Evolutionary conservation across 2,329 filamentous ascomycete species (phyloP).

Genomic region (Botryotinia calthae): DNA sequence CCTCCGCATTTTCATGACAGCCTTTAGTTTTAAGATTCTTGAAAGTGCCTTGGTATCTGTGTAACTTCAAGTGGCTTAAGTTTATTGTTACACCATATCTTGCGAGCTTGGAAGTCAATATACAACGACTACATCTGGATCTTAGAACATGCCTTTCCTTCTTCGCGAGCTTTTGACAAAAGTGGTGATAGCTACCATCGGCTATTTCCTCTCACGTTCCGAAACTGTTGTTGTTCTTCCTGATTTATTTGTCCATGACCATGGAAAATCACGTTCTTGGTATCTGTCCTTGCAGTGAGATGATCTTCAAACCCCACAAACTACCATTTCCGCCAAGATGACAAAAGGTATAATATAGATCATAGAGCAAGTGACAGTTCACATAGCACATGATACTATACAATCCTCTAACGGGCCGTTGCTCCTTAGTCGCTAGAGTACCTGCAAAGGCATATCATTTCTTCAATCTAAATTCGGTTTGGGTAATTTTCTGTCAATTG

Average conservation of each 20-base stretch:
- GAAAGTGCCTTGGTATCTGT: neutral
- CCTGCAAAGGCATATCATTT: neutral
- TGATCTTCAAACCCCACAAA: neutral
- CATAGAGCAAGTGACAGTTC: constrained; percentile 14
- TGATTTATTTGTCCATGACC: neutral
- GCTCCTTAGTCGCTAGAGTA: constrained; percentile 14
- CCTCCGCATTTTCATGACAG: constrained; percentile 6
- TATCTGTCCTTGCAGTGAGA: neutral
- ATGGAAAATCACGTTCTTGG: neutral
- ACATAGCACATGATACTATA: constrained; percentile 18
- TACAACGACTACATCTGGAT: neutral
- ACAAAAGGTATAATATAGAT: neutral
- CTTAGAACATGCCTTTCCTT: neutral
- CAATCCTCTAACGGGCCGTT: constrained; percentile 14
- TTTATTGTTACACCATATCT: neutral
- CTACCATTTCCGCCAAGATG: neutral
- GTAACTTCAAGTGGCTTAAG: neutral
- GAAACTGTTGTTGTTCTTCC: neutral
- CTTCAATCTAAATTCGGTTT: constrained; percentile 13
- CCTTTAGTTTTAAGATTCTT: neutral
- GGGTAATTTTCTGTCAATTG: neutral
- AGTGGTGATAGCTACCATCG: neutral
- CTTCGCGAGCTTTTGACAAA: neutral
- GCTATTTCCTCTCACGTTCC: neutral
- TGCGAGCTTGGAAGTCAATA: neutral